These are phyloP conservation scores for Euphorbia tirucalli DNA, from an alignment of 345 rosid species.

Conservation along the genomic window DNA sequence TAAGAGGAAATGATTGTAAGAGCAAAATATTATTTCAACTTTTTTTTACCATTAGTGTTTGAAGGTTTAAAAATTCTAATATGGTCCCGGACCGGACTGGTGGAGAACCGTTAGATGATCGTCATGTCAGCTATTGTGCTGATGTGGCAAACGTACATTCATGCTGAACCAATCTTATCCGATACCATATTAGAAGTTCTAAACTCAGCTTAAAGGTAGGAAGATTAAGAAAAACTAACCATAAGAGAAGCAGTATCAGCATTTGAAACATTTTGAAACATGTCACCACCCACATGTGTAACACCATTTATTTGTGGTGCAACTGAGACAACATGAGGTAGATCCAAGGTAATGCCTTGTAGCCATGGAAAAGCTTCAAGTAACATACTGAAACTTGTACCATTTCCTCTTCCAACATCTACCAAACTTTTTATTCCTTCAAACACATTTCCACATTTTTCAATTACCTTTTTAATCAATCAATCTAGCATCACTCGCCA, in stretches of 20 bases:
- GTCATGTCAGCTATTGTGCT: too few species aligned
- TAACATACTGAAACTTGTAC: slow-evolving; percentile 43
- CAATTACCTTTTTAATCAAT: slow-evolving; percentile 32
- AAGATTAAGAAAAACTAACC: slow-evolving; percentile 36
- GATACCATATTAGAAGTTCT: too few species aligned
- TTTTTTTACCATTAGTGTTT: too few species aligned
- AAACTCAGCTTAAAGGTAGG: too few species aligned
- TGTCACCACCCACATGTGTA: slow-evolving; percentile 11
- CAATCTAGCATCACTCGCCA: slow-evolving; percentile 55
- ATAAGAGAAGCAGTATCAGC: slow-evolving; percentile 55
- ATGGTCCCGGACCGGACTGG: too few species aligned
- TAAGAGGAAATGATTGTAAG: too few species aligned
- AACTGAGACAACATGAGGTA: slow-evolving; percentile 55
- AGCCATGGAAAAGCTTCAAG: slow-evolving; percentile 40
- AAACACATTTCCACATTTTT: slow-evolving; percentile 49
- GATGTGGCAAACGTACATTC: too few species aligned
- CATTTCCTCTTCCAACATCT: slow-evolving; percentile 76
- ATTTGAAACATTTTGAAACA: slow-evolving; percentile 34
- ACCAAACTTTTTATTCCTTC: slow-evolving; percentile 52
- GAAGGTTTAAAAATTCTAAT: too few species aligned
- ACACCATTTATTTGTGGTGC: slow-evolving; percentile 23
- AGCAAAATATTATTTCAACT: too few species aligned
- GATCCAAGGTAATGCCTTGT: slow-evolving; percentile 64
- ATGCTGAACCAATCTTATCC: too few species aligned
- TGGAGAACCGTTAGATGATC: too few species aligned